phyloP scores from a whole-genome alignment of 345 rosid genomes.

The Gossypioides kirkii region DNA sequence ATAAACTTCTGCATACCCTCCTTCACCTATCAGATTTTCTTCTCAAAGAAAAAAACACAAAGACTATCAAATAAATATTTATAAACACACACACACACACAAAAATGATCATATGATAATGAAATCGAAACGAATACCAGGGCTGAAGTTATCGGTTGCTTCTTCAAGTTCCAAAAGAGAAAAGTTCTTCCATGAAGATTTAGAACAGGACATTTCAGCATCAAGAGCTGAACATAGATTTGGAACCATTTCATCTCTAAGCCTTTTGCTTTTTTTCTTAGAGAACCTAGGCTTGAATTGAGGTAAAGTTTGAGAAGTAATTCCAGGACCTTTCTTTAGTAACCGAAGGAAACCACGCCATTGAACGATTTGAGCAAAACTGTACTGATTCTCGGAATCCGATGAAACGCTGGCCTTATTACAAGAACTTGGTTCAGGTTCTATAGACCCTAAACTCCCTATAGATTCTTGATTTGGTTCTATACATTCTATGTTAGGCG shows the following conservation, averaged over 20 bases:
- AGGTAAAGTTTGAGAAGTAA: slow-evolving; percentile 38
- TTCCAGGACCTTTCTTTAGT: slow-evolving; percentile 54
- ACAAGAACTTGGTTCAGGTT: slow-evolving; percentile 40
- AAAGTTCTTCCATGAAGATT: slow-evolving; percentile 72
- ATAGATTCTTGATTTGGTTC: not conserved
- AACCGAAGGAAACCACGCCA: slow-evolving; percentile 58
- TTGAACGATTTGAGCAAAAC: not conserved
- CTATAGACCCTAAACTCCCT: slow-evolving; percentile 13
- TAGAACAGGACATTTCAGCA: slow-evolving; percentile 52
- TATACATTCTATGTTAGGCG: slow-evolving; percentile 5
- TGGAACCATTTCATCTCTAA: slow-evolving; percentile 51
- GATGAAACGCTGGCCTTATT: slow-evolving; percentile 29
- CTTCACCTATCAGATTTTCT: slow-evolving; percentile 83
- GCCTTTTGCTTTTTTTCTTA: slow-evolving; percentile 56
- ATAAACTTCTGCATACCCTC: slow-evolving; percentile 88
- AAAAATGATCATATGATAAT: not conserved
- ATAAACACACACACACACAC: slow-evolving; percentile 4
- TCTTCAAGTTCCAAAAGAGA: slow-evolving; percentile 54
- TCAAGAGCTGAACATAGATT: slow-evolving; percentile 28
- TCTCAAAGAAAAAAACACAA: slow-evolving; percentile 10
- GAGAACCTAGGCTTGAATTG: slow-evolving; percentile 60
- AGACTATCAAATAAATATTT: not conserved
- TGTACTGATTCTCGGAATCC: not conserved
- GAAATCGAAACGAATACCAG: slow-evolving; percentile 35
- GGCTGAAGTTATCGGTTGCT: slow-evolving; percentile 68